Conservation (phyloP, 768 basidiomycete species). For the Mycena polygramma region DNA sequence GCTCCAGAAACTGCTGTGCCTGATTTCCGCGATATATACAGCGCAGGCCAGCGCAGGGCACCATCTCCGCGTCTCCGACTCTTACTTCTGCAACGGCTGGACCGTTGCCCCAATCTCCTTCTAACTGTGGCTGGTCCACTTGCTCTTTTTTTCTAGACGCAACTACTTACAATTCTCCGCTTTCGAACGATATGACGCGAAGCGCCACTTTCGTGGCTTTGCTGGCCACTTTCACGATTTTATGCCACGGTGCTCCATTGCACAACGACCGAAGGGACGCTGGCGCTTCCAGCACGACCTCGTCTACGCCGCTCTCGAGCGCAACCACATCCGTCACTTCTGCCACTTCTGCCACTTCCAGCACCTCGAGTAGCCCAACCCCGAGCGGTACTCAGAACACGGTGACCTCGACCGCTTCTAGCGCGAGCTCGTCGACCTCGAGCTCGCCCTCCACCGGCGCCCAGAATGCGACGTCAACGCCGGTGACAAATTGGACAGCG, state of each 20-base stretch:
- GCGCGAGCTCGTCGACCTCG: neutral
- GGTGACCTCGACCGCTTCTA: neutral
- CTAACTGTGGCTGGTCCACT: constrained; percentile 27
- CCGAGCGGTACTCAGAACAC: neutral
- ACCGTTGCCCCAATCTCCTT: neutral
- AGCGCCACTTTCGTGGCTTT: neutral
- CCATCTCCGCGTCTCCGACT: neutral
- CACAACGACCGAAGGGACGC: neutral
- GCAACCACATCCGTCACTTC: too few relatives aligned
- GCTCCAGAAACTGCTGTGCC: neutral
- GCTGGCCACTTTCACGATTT: neutral
- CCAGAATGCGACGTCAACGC: neutral
- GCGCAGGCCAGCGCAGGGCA: too few relatives aligned
- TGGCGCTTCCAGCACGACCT: neutral
- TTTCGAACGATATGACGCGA: neutral
- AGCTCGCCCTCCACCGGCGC: neutral
- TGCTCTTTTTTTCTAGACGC: neutral
- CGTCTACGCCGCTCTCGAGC: neutral
- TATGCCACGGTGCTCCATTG: constrained; percentile 12
- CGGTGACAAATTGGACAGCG: neutral
- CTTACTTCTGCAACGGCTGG: constrained; percentile 12
- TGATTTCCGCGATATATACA: neutral
- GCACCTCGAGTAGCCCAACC: neutral
- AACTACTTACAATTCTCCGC: neutral
- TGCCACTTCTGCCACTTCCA: neutral